A percentile compares a stretch with the other conserved stretches of the same genome.
Evolutionary conservation across 176 grass and related monocot species (phyloP).

Genomic region (Carex pumila): DNA sequence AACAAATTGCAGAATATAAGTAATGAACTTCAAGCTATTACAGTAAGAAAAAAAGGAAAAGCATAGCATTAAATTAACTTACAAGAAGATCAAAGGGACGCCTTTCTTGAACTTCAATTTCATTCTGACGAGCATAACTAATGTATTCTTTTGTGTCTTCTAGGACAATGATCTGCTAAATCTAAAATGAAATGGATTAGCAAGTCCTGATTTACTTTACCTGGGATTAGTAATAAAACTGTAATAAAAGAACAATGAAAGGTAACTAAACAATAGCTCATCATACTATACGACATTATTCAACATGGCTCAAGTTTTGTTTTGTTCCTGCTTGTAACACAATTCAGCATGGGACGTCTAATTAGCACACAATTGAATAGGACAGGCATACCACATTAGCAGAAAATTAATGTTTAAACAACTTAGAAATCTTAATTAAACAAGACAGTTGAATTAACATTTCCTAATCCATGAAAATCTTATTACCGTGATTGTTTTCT

Average conservation of each 20-base stretch:
- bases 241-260: neutral
- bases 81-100: slow-evolving; percentile 82
- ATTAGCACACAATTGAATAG: neutral
- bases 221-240: neutral
- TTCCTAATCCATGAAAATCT: neutral
- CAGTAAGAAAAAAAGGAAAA: neutral
- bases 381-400: neutral
- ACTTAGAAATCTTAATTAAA: neutral
- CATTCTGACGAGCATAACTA: slow-evolving; percentile 61
- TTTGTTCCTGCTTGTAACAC: neutral
- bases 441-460: neutral
- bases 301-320: neutral
- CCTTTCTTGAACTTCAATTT: slow-evolving; percentile 60
- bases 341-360: neutral
- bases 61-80: slow-evolving; percentile 5
- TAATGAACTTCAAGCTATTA: neutral
- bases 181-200: slow-evolving; percentile 7
- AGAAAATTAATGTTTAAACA: neutral
- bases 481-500: neutral
- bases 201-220: neutral
- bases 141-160: slow-evolving; percentile 95
- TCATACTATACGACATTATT: neutral
- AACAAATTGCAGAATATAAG: neutral
- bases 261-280: neutral
- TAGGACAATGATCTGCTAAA: slow-evolving; percentile 75